Percentiles rank a stretch among this genome's conserved stretches.
These are phyloP conservation scores for Brassica nigra DNA, from an alignment of 345 rosid species.

Conservation along the genomic window DNA sequence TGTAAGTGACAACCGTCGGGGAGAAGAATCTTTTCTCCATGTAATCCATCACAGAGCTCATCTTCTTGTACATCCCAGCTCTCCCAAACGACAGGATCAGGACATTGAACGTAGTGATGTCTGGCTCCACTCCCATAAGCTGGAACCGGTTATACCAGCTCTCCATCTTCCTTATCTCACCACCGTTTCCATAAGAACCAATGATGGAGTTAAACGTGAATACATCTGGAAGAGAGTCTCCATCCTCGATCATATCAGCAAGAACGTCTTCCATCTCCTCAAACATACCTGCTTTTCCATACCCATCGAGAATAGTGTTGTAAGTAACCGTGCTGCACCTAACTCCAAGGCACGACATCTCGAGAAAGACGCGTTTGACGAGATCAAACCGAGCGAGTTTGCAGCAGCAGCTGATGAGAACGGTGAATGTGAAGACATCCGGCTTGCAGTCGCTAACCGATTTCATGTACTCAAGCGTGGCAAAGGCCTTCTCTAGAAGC, in stretches of 20 bases:
- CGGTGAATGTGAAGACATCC: constrained; percentile 70
- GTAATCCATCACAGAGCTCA: constrained; percentile 62
- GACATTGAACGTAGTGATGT: constrained; percentile 67
- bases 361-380: constrained; percentile 54
- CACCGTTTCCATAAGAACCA: constrained; percentile 65
- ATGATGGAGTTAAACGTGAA: constrained; percentile 72
- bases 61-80: constrained; percentile 60
- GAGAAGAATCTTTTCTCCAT: constrained; percentile 70
- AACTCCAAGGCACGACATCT: constrained; percentile 76
- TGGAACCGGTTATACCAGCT: constrained; percentile 74
- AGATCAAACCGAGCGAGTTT: constrained; percentile 55
- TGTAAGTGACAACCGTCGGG: constrained; percentile 58
- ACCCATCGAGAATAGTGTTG: constrained; percentile 47
- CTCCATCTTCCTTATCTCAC: constrained; percentile 67
- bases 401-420: constrained; percentile 61
- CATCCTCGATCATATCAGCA: constrained; percentile 68
- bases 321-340: constrained; percentile 49
- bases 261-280: constrained; percentile 66
- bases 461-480: constrained; percentile 67
- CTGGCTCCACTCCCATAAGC: constrained; percentile 77
- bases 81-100: constrained; percentile 70
- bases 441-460: constrained; percentile 69
- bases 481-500: constrained; percentile 57
- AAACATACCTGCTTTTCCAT: constrained; percentile 74
- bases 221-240: constrained; percentile 62